Evolutionary conservation across 495 filamentous ascomycete species (phyloP).

Genomic region (Annulohypoxylon nitens): DNA sequence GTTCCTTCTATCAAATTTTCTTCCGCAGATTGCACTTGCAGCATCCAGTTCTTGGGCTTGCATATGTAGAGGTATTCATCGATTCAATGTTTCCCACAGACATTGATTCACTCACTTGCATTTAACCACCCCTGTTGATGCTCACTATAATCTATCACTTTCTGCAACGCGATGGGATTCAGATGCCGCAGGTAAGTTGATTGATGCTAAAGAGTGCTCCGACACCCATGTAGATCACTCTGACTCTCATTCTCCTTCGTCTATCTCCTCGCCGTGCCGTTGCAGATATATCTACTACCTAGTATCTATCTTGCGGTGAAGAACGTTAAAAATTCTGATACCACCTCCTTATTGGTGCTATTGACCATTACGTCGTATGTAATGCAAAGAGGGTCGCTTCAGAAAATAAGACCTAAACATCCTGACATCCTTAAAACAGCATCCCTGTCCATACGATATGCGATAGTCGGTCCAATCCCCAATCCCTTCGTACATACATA

Average conservation of each 20-base stretch:
- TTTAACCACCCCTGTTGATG: not conserved
- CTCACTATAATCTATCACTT: slow-evolving; percentile 13
- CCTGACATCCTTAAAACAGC: not conserved
- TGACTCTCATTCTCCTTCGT: slow-evolving; percentile 4
- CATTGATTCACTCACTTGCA: slow-evolving; percentile 4
- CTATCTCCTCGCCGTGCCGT: slow-evolving; percentile 22
- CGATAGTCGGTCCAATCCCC: slow-evolving; percentile 46
- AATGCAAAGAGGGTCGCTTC: slow-evolving; percentile 40
- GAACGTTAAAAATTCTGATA: slow-evolving; percentile 18
- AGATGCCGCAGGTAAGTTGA: slow-evolving; percentile 21
- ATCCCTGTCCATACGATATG: slow-evolving; percentile 43
- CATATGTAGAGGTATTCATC: not conserved
- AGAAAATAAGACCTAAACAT: slow-evolving; percentile 37
- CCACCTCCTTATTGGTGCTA: slow-evolving; percentile 17
- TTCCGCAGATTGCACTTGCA: slow-evolving; percentile 38
- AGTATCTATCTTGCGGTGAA: slow-evolving; percentile 42
- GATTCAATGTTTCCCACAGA: not conserved
- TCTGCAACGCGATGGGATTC: slow-evolving; percentile 29
- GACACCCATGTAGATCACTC: slow-evolving; percentile 12
- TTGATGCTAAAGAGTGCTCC: slow-evolving; percentile 7
- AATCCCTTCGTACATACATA: slow-evolving; percentile 30
- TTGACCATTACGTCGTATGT: slow-evolving; percentile 29
- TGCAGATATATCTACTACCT: slow-evolving; percentile 19
- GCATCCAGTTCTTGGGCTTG: slow-evolving; percentile 12
- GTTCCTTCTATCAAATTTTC: slow-evolving; percentile 31